phyloP scores from a whole-genome alignment of 495 filamentous ascomycete genomes.

The Daldinia vernicosa region DNA sequence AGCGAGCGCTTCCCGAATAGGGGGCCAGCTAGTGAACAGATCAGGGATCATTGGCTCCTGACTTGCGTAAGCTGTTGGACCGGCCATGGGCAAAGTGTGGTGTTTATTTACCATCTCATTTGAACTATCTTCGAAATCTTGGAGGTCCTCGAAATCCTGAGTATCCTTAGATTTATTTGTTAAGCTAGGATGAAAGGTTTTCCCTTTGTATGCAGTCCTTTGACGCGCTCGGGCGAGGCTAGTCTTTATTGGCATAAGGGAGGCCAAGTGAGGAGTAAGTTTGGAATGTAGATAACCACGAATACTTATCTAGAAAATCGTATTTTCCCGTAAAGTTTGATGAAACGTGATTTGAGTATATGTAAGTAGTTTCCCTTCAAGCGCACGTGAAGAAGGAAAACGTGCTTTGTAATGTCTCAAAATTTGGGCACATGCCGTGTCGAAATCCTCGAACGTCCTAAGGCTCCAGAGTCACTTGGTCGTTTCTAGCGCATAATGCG shows the following conservation, averaged over 20 bases:
- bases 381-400: background rate
- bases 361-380: background rate
- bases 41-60: slow-evolving; percentile 63
- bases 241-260: slow-evolving; percentile 47
- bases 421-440: slow-evolving; percentile 30
- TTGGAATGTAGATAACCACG: slow-evolving; percentile 24
- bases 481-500: slow-evolving; percentile 4
- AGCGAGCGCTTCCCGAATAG: slow-evolving; percentile 70
- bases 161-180: slow-evolving; percentile 3
- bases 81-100: slow-evolving; percentile 7
- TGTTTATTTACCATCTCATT: slow-evolving; percentile 21
- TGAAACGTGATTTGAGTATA: background rate
- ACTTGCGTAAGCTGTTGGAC: slow-evolving; percentile 33
- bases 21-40: slow-evolving; percentile 69
- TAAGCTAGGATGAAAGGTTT: slow-evolving; percentile 4
- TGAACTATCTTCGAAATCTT: slow-evolving; percentile 8
- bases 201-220: slow-evolving; percentile 33
- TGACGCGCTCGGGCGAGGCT: slow-evolving; percentile 45
- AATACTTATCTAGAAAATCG: slow-evolving; percentile 11
- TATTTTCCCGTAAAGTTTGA: background rate
- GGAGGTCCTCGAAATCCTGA: background rate
- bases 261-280: slow-evolving; percentile 10
- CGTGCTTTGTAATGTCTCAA: slow-evolving; percentile 28
- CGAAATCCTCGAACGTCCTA: slow-evolving; percentile 29
- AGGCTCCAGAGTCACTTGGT: slow-evolving; percentile 14